phyloP scores from a whole-genome alignment of 768 basidiomycete species.

The Podaxis carcinomalis region DNA sequence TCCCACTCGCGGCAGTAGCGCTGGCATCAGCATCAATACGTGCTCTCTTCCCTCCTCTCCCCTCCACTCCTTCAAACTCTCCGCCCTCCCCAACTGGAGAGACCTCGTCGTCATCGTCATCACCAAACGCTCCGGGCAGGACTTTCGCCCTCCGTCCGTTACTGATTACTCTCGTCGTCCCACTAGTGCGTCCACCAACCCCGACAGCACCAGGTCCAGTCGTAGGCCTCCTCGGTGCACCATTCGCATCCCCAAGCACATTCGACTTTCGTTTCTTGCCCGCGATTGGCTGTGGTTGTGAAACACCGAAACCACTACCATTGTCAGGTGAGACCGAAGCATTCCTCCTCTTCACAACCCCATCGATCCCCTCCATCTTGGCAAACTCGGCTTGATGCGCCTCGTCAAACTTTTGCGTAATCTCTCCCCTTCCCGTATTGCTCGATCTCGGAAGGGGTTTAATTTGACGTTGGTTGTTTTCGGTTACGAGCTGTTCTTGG shows the following conservation, averaged over 20 bases:
- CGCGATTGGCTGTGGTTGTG: conserved; percentile 17
- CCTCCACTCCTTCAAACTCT: conserved; percentile 21
- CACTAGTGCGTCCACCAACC: conserved; percentile 27
- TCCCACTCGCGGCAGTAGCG: conserved; percentile 19
- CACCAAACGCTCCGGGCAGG: conserved; percentile 57
- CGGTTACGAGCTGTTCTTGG: conserved; percentile 11
- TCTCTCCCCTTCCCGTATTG: conserved; percentile 16
- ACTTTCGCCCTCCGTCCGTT: conserved; percentile 37
- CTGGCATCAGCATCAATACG: conserved; percentile 19
- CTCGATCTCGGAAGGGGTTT: conserved; percentile 27
- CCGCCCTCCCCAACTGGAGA: conserved; percentile 15
- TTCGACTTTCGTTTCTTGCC: conserved; percentile 53
- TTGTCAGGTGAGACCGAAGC: background rate
- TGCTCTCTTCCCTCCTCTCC: conserved; percentile 30
- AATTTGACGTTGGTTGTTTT: conserved; percentile 19
- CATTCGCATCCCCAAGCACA: conserved; percentile 28
- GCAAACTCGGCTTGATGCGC: conserved; percentile 61
- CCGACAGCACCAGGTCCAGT: conserved; percentile 21
- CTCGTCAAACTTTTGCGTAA: conserved; percentile 48
- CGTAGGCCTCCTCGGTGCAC: background rate
- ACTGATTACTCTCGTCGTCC: conserved; percentile 42
- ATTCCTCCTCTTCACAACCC: conserved; percentile 28
- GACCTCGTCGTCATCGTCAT: conserved; percentile 46
- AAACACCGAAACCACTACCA: background rate
- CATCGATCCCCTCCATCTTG: conserved; percentile 76